A percentile compares a stretch with the other conserved stretches of the same genome.
Conservation (phyloP, 1,284 basidiomycete genomes). For the Ustilago curta region DNA sequence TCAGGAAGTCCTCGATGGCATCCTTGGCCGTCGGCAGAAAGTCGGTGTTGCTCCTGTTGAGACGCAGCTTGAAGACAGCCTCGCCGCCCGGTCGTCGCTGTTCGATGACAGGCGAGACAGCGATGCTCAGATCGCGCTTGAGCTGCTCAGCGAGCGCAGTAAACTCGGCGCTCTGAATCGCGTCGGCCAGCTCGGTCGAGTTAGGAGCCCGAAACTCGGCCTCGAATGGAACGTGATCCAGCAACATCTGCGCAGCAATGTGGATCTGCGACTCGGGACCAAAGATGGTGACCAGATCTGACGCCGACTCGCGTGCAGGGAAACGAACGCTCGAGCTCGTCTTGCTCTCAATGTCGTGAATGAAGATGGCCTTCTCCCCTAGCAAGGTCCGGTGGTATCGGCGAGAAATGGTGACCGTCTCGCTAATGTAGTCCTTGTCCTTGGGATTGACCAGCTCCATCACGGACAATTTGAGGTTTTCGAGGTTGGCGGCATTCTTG, state of each 20-base stretch:
- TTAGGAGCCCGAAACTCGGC: constrained; percentile 92
- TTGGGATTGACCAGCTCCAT: constrained; percentile 98
- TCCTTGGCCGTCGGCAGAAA: constrained; percentile 89
- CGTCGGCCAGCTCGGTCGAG: constrained; percentile 77
- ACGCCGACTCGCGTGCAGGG: constrained; percentile 93
- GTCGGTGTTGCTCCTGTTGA: constrained; percentile 81
- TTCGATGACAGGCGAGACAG: constrained; percentile 78
- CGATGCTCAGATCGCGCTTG: constrained; percentile 92
- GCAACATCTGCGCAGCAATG: constrained; percentile 93
- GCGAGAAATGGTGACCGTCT: constrained; percentile 90
- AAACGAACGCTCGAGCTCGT: constrained; percentile 94
- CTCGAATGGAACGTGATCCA: constrained; percentile 95
- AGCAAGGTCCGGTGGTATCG: constrained; percentile 93
- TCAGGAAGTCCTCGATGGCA: constrained; percentile 90
- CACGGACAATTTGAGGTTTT: constrained; percentile 93
- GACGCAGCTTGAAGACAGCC: constrained; percentile 89
- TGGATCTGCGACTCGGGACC: constrained; percentile 97
- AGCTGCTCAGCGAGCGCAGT: constrained; percentile 84
- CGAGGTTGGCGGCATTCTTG: constrained; percentile 95
- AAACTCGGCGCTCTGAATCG: constrained; percentile 84
- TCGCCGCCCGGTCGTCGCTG: constrained; percentile 72
- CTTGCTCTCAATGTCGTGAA: constrained; percentile 95
- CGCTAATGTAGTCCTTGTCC: constrained; percentile 96
- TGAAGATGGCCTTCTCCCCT: constrained; percentile 96
- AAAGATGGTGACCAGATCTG: constrained; percentile 90